These are phyloP conservation scores for Tubosaeta sp. DNA, from an alignment of 768 basidiomycete genomes.

Conservation along the genomic window DNA sequence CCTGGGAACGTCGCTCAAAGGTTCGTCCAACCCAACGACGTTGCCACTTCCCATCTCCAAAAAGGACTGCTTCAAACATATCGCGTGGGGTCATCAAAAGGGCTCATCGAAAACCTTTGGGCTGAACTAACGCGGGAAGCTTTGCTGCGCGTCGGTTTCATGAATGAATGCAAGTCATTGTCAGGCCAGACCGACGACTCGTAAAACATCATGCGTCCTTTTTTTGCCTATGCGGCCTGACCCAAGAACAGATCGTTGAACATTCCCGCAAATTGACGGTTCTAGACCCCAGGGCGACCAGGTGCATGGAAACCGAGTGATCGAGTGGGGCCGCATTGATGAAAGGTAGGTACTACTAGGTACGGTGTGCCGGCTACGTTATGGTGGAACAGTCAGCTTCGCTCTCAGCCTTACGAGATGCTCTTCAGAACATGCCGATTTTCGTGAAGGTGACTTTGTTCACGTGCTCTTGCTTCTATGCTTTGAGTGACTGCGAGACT, in stretches of 20 bases:
- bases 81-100: not conserved
- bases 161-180: not conserved
- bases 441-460: not conserved
- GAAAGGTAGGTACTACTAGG: too few relatives aligned
- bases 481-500: not conserved
- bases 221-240: not conserved
- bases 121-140: not conserved
- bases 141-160: not conserved
- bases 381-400: not conserved
- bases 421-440: not conserved
- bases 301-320: not conserved
- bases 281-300: not conserved
- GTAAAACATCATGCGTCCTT: not conserved
- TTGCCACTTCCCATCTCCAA: not conserved
- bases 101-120: not conserved
- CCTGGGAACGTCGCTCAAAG: not conserved
- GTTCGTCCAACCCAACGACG: not conserved
- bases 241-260: not conserved
- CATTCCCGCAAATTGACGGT: not conserved
- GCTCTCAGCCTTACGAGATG: not conserved
- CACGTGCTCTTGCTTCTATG: not conserved
- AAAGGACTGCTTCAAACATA: not conserved
- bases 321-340: not conserved
- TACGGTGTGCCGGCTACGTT: too few relatives aligned
- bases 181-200: not conserved